A percentile compares a stretch with the other conserved stretches of the same genome.
These are phyloP conservation scores for Melanopsichium pennsylvanicum DNA, from an alignment of 1,284 basidiomycete species.

Conservation along the genomic window DNA sequence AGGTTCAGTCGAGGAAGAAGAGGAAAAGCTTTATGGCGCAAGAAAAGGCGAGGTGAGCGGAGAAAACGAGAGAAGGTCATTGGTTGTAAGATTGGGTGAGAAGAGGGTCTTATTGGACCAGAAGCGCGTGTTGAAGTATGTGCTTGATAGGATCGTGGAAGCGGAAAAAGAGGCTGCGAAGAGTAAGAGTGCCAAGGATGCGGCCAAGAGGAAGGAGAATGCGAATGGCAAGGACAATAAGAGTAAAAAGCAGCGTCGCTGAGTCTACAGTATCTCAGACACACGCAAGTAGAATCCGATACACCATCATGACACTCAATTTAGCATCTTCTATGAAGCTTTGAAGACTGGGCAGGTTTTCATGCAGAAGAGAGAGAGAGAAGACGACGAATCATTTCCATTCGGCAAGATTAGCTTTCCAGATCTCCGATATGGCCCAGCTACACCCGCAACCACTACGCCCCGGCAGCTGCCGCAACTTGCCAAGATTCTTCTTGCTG, in stretches of 20 bases:
- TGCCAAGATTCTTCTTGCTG: no score
- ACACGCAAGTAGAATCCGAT: no score
- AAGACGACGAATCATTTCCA: no score
- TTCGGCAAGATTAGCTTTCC: no score
- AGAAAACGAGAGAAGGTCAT: constrained; percentile 70
- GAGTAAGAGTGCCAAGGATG: constrained; percentile 15
- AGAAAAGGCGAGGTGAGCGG: constrained; percentile 6
- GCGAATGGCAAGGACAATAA: constrained; percentile 4
- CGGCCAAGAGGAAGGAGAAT: constrained; percentile 19
- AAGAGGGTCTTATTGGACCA: constrained; percentile 73
- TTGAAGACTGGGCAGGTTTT: not conserved
- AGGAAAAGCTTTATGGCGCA: constrained; percentile 66
- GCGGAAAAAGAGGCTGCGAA: constrained; percentile 18
- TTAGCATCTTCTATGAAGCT: no score
- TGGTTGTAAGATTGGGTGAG: constrained; percentile 81
- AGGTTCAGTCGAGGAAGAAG: constrained; percentile 70
- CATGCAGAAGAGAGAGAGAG: not conserved
- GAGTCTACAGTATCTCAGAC: no score
- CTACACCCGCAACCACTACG: no score
- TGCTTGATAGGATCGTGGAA: constrained; percentile 25
- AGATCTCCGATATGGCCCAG: no score
- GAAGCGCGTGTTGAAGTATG: constrained; percentile 41
- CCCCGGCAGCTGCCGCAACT: no score
- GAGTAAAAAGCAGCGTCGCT: constrained; percentile 33
- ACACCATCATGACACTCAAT: no score